phyloP scores from a whole-genome alignment of 176 grass and related monocot species.

The Pontederia paniculata region DNA sequence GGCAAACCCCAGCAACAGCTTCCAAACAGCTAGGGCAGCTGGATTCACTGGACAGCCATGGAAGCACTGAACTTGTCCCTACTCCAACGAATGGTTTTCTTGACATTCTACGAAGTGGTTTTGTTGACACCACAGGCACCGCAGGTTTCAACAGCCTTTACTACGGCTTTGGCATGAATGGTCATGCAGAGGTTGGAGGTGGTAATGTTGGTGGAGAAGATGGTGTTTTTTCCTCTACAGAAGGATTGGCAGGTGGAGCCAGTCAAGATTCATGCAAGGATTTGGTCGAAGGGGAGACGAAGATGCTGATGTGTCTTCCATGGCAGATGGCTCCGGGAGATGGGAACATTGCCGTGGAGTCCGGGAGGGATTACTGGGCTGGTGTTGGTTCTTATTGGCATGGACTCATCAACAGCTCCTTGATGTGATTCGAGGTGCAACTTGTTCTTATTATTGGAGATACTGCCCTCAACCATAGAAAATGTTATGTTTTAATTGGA shows the following conservation, averaged over 20 bases:
- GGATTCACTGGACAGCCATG: neutral
- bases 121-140: neutral
- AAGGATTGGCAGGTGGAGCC: neutral
- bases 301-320: slow-evolving; percentile 10
- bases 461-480: too few species aligned
- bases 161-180: slow-evolving; percentile 4
- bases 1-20: neutral
- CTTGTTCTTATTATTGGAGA: neutral
- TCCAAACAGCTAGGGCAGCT: neutral
- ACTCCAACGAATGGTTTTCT: neutral
- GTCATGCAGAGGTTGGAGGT: neutral
- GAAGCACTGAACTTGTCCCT: neutral
- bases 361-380: slow-evolving; percentile 17
- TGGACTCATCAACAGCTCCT: slow-evolving; percentile 17
- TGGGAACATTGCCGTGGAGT: slow-evolving; percentile 4
- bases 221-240: neutral
- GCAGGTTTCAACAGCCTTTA: neutral
- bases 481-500: neutral
- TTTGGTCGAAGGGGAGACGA: neutral
- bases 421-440: slow-evolving; percentile 7
- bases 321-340: slow-evolving; percentile 6
- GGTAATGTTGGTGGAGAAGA: neutral
- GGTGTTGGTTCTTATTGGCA: slow-evolving; percentile 8
- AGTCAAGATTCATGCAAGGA: slow-evolving; percentile 3
- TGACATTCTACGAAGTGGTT: slow-evolving; percentile 15